phyloP scores from a whole-genome alignment of 2,329 filamentous ascomycete species.

The Epichloe uncinata region DNA sequence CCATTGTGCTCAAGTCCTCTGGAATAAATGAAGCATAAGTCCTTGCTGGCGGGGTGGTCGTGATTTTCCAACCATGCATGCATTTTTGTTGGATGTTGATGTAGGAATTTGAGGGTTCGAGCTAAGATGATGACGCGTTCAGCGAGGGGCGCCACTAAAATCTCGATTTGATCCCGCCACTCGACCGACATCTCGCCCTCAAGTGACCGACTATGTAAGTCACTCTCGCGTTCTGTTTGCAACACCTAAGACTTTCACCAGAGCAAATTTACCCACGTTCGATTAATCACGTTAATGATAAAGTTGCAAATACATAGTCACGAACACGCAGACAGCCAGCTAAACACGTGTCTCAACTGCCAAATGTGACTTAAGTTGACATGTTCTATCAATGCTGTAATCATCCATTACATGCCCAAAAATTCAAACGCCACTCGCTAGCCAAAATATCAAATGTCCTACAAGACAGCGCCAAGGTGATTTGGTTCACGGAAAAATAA shows the following conservation, averaged over 20 bases:
- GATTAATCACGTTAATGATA: neutral
- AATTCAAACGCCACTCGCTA: constrained; percentile 3
- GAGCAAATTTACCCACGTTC: neutral
- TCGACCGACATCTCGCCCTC: constrained; percentile 1
- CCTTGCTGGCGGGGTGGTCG: neutral
- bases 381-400: neutral
- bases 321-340: no score
- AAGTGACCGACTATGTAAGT: neutral
- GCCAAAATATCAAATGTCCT: neutral
- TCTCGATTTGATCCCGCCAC: neutral
- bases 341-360: no score
- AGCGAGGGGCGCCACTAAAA: neutral
- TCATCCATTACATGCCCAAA: neutral
- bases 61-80: neutral
- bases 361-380: neutral
- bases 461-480: neutral
- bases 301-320: neutral
- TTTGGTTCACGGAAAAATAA: neutral
- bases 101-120: neutral
- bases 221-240: neutral
- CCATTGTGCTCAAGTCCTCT: constrained; percentile 13
- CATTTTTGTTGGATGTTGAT: neutral
- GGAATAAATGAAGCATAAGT: neutral
- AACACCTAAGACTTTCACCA: neutral
- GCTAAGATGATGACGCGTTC: neutral